Evolutionary conservation across 2,329 filamentous ascomycete species (phyloP).

Genomic region (Chaetomiaceae sp.): DNA sequence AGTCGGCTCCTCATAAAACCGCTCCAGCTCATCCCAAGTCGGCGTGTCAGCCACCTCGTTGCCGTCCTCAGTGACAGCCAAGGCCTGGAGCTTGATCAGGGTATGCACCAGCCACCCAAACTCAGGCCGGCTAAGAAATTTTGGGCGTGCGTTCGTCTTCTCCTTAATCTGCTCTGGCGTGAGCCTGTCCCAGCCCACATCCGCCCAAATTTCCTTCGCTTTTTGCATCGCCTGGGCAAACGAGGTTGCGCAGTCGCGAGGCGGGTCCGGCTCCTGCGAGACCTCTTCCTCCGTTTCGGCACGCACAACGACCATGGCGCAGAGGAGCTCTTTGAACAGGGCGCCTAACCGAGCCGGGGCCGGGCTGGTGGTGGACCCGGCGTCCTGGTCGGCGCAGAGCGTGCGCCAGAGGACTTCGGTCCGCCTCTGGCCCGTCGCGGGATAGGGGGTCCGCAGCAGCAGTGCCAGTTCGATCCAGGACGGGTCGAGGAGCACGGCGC

Average conservation of each 20-base stretch:
- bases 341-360: conserved; percentile 1
- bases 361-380: background rate
- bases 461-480: conserved; percentile 16
- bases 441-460: conserved; percentile 10
- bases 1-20: conserved; percentile 7
- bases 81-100: conserved; percentile 12
- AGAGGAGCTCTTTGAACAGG: conserved; percentile 14
- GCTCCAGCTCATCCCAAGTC: conserved; percentile 11
- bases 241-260: conserved; percentile 4
- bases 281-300: conserved; percentile 13
- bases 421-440: conserved; percentile 2
- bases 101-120: conserved; percentile 15
- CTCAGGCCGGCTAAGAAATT: conserved; percentile 3
- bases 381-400: conserved; percentile 15
- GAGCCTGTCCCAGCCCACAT: conserved; percentile 6
- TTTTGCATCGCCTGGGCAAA: conserved; percentile 11
- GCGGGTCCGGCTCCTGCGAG: background rate
- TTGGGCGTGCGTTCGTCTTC: conserved; percentile 1
- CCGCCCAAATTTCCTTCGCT: conserved; percentile 7
- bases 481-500: conserved; percentile 11
- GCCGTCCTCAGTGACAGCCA: conserved; percentile 8
- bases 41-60: conserved; percentile 3
- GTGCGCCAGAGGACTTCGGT: conserved; percentile 18
- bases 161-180: conserved; percentile 1
- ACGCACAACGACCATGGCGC: conserved; percentile 17